Evolutionary conservation across 805 yeast species (phyloP).

Genomic region (Saccharomycopsis schoenii): DNA sequence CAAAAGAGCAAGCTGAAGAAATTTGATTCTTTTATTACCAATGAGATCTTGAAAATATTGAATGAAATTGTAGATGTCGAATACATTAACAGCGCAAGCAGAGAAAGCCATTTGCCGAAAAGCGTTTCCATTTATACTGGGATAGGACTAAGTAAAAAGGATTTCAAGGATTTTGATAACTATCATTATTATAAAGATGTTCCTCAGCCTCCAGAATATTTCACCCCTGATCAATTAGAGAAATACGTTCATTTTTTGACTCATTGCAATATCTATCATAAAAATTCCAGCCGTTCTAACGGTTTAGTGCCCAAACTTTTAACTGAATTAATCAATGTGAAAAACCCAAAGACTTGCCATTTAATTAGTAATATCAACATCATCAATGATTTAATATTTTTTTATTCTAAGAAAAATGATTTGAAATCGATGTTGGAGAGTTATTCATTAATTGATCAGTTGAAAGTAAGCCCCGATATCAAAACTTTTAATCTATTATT

Average conservation of each 20-base stretch:
- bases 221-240: constrained; percentile 23
- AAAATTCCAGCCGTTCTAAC: constrained; percentile 28
- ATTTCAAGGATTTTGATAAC: not conserved
- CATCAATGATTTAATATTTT: constrained; percentile 32
- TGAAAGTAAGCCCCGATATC: constrained; percentile 27
- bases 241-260: constrained; percentile 29
- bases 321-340: constrained; percentile 31
- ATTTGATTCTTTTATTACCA: not conserved
- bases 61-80: constrained; percentile 8
- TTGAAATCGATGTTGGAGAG: constrained; percentile 32
- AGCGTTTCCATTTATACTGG: not conserved
- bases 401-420: constrained; percentile 30
- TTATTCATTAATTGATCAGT: constrained; percentile 31
- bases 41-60: constrained; percentile 9
- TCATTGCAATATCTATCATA: constrained; percentile 29
- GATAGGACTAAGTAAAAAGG: not conserved
- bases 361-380: constrained; percentile 24
- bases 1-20: constrained; percentile 2
- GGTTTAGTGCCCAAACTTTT: constrained; percentile 32
- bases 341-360: constrained; percentile 26
- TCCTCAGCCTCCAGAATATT: constrained; percentile 28
- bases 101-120: not conserved
- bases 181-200: constrained; percentile 24
- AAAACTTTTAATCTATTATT: constrained; percentile 32
- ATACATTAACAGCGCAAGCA: not conserved